A percentile compares a stretch with the other conserved stretches of the same genome.
Conservation (phyloP, 2,329 filamentous ascomycete genomes). For the Parastagonospora nodorum region DNA sequence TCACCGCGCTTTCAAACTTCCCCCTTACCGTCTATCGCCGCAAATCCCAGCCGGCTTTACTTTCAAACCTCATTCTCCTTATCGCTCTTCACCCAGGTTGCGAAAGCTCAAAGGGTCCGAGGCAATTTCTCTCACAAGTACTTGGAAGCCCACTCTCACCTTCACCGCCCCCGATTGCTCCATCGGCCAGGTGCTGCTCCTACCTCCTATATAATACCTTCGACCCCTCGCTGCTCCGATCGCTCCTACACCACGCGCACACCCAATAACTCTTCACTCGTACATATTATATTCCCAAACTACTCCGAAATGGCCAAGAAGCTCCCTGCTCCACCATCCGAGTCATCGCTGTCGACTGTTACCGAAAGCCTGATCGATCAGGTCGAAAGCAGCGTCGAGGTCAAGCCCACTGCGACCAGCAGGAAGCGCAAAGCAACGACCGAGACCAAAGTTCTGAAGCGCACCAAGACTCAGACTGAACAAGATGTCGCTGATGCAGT, state of each 20-base stretch:
- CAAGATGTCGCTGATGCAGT: slow-evolving; percentile 1
- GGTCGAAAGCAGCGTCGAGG: slow-evolving; percentile 5
- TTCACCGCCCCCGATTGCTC: slow-evolving; percentile 1
- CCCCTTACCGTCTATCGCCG: no score
- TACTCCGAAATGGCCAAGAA: slow-evolving; percentile 25
- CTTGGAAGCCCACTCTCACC: slow-evolving; percentile 4
- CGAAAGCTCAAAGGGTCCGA: no score
- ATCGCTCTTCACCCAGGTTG: no score
- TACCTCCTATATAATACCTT: neutral
- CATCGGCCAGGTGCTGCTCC: neutral
- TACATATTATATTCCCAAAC: neutral
- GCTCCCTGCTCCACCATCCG: slow-evolving; percentile 10
- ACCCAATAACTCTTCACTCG: neutral
- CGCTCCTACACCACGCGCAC: slow-evolving; percentile 5
- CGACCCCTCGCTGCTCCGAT: neutral
- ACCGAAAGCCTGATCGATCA: slow-evolving; percentile 13
- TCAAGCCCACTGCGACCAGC: slow-evolving; percentile 8
- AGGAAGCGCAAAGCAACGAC: slow-evolving; percentile 39
- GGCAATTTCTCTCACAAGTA: neutral
- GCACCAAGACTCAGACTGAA: slow-evolving; percentile 13
- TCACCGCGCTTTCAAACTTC: no score
- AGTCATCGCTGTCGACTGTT: slow-evolving; percentile 32
- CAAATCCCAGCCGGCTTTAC: no score
- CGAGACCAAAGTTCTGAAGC: slow-evolving; percentile 21
- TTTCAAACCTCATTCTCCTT: no score